Conservation (phyloP, 345 rosid genomes). For the Nasturtium officinale region DNA sequence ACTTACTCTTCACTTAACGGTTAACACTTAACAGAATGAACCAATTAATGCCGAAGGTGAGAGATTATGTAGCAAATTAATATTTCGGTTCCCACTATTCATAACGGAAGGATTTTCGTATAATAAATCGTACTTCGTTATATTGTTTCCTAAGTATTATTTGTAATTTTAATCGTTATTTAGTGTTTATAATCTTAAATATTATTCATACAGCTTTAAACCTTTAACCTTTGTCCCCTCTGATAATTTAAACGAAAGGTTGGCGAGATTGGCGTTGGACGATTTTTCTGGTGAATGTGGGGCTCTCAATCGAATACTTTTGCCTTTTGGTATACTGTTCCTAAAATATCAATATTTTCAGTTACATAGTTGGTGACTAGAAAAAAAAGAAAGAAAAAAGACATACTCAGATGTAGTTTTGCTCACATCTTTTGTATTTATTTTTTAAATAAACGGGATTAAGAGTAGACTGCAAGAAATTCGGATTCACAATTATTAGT, state of each 20-base stretch:
- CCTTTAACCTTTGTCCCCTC: neutral
- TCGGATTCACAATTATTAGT: constrained; percentile 14
- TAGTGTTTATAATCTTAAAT: neutral
- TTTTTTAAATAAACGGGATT: neutral
- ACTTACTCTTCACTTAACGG: constrained; percentile 12
- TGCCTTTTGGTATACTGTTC: neutral
- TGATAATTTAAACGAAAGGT: neutral
- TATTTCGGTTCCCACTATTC: neutral
- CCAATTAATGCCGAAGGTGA: neutral
- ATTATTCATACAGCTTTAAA: neutral
- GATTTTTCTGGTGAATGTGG: constrained; percentile 30
- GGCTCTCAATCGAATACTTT: constrained; percentile 2
- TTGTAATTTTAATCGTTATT: neutral
- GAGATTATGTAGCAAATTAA: neutral
- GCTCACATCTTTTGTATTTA: neutral
- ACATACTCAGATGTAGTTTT: too few species aligned
- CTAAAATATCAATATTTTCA: neutral
- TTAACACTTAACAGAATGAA: too few species aligned
- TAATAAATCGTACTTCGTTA: neutral
- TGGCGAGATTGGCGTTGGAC: constrained; percentile 38
- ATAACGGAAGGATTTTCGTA: constrained; percentile 6
- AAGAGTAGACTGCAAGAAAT: constrained; percentile 23
- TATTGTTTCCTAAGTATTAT: too few species aligned
- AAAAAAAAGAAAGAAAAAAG: neutral
- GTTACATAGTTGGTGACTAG: constrained; percentile 15